Base-by-base conservation (phyloP, 2,329 filamentous ascomycete genomes). In the Xylaria sp. region DNA sequence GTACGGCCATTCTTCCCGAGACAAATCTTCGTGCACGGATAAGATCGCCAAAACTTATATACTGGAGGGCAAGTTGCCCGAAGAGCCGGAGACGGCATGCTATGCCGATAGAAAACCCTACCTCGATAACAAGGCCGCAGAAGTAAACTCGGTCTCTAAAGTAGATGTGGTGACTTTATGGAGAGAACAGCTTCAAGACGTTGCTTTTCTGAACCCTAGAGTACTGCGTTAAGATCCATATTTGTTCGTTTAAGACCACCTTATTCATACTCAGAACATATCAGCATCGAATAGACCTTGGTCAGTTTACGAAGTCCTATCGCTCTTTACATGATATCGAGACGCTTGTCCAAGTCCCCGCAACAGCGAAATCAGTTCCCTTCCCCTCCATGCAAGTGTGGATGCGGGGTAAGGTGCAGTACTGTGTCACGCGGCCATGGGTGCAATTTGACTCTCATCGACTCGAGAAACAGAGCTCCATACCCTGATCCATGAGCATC, bases 61-160 rank as follows among this genome's bases (percentile, higher is more conserved):
- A 14, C 57, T 81, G 3, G 57, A 79, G 2, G 81, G 81, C 0
- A 70, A 67, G 2, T 31, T 83, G 12, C 81, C 81, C 0, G 67
- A 74, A 0, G 75, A 77, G 11, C 69, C 72, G 0, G 81, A 83
- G 71, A 82, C 78, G 17, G 72, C 73, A 11, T 84, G 82, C 58
- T 82, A 74, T 64, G 80, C 82, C 1, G 72, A 84, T 40, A 75
- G 78, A 68, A 83, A 83, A 69, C 82, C 81, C 3, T 84, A 83
- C 55, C 66, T 78, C 4, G 81, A 82, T 40, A 77, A 74, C 0
- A 68, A 72, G 45, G 45, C 21, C 28, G 63, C 65, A 7, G 61
- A 38, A 2, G 47, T 35, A 25, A 21, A 23, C 15, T 28, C 21
- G 9, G 53, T 49, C 19, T 12, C 37, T 17, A 17, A 45, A 6